phyloP scores from a whole-genome alignment of 148 eudicot species.

The Rhododendron mucronatum region DNA sequence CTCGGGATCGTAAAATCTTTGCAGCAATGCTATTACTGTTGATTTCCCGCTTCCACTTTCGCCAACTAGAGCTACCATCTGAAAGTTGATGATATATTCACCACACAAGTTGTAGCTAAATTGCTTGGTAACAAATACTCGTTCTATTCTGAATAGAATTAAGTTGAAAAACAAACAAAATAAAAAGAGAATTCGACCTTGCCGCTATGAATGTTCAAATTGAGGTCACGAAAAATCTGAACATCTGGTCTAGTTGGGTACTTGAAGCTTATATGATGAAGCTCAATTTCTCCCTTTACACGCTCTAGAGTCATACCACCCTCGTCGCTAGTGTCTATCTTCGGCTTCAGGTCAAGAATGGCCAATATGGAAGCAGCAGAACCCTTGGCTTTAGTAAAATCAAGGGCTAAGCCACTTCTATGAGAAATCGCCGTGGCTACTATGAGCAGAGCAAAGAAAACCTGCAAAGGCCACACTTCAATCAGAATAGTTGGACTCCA shows the following conservation, averaged over 20 bases:
- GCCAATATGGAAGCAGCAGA: not conserved
- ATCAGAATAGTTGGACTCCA: not conserved
- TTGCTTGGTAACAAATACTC: not conserved
- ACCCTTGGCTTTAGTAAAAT: not conserved
- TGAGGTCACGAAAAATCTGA: not conserved
- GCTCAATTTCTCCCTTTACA: not conserved
- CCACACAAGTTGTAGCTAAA: not conserved
- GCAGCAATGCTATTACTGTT: not conserved
- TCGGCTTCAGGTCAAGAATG: not conserved
- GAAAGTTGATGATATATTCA: not conserved
- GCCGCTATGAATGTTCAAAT: not conserved
- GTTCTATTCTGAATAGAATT: too few relatives aligned
- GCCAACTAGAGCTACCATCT: not conserved
- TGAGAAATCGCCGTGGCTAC: not conserved
- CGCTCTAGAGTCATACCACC: not conserved
- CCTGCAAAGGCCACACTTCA: not conserved
- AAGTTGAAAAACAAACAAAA: too few relatives aligned
- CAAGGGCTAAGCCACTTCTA: not conserved
- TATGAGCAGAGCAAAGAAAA: not conserved
- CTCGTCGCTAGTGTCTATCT: not conserved
- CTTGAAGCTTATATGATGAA: not conserved
- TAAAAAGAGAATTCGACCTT: too few relatives aligned
- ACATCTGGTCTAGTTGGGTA: not conserved
- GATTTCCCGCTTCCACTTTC: not conserved
- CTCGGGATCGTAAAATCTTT: not conserved